phyloP scores from a whole-genome alignment of 495 filamentous ascomycete species.

The Platismatia glauca region DNA sequence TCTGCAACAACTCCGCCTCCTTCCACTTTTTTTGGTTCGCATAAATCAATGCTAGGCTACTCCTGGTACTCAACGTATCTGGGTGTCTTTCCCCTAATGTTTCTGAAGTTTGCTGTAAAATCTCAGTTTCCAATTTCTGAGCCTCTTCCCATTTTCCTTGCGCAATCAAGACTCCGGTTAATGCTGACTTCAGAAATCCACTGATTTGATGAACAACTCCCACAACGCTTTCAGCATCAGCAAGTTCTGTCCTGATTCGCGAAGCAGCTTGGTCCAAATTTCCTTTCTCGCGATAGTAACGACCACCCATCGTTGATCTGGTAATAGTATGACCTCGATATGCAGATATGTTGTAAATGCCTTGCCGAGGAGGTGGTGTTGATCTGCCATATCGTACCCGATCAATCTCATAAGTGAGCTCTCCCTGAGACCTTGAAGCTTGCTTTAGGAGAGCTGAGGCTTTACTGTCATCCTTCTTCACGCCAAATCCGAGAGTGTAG shows the following conservation, averaged over 20 bases:
- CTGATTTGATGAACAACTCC: neutral
- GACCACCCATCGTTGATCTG: neutral
- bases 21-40: neutral
- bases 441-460: neutral
- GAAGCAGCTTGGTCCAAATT: neutral
- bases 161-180: neutral
- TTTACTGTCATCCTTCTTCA: neutral
- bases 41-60: neutral
- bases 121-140: neutral
- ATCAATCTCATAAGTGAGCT: neutral
- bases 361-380: neutral
- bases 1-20: neutral
- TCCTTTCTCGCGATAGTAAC: neutral
- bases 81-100: neutral
- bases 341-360: neutral
- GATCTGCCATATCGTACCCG: neutral
- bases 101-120: neutral
- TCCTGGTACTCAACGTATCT: neutral
- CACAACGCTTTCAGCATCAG: neutral
- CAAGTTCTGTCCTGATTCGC: neutral
- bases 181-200: neutral
- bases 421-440: neutral
- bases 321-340: neutral
- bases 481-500: neutral
- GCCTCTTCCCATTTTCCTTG: neutral